These are phyloP conservation scores for Colletotrichum musicola DNA, from an alignment of 2,329 filamentous ascomycete species.

Conservation along the genomic window DNA sequence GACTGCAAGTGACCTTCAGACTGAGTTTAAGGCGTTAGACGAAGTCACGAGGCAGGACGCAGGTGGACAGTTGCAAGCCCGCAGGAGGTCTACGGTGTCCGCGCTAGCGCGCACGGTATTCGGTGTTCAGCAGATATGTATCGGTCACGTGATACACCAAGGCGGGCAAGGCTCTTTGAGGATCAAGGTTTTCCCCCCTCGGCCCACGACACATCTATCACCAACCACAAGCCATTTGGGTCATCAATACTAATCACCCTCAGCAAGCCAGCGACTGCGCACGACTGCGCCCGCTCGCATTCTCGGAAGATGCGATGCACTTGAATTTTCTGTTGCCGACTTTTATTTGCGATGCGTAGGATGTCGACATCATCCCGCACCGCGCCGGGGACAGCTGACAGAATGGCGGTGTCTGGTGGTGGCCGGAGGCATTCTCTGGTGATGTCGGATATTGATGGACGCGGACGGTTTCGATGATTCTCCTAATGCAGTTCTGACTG, in stretches of 20 bases:
- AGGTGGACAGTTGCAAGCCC: too few relatives aligned
- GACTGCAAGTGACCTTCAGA: too few relatives aligned
- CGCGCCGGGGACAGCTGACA: neutral
- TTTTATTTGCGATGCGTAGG: neutral
- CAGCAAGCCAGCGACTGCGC: conserved; percentile 14
- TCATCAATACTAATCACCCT: conserved; percentile 21
- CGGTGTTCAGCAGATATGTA: neutral
- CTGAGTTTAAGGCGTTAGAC: too few relatives aligned
- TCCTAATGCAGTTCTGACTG: neutral
- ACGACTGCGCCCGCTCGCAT: conserved; percentile 11
- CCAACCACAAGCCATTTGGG: conserved; percentile 10
- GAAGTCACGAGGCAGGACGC: too few relatives aligned
- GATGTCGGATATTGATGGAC: neutral
- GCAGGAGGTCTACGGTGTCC: too few relatives aligned
- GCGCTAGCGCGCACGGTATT: too few relatives aligned
- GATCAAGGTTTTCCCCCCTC: conserved; percentile 37
- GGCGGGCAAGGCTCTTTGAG: neutral
- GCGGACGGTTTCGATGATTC: neutral
- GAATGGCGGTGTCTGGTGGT: conserved; percentile 10
- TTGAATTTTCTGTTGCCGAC: conserved; percentile 1
- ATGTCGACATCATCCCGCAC: neutral
- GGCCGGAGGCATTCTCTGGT: neutral
- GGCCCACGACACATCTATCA: conserved; percentile 21
- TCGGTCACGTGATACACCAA: conserved; percentile 17
- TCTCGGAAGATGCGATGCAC: conserved; percentile 2